Evolutionary conservation across 2,329 filamentous ascomycete species (phyloP).

Genomic region (Ophiostoma himal-ulmi): DNA sequence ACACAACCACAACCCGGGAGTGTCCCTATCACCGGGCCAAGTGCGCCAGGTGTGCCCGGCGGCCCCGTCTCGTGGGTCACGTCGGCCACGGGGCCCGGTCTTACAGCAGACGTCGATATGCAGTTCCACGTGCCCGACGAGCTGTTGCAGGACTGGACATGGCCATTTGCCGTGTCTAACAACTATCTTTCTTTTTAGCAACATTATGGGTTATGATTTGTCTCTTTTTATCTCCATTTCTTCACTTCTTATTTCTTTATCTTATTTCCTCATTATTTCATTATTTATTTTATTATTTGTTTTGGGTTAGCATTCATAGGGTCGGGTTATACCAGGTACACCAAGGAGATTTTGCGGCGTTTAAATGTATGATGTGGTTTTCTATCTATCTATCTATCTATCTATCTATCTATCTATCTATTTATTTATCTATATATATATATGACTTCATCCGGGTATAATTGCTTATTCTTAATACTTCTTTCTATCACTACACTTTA

Average conservation of each 20-base stretch:
- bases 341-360: conserved; percentile 5
- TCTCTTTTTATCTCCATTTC: not conserved
- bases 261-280: no score
- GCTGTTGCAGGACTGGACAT: conserved; percentile 25
- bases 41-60: not conserved
- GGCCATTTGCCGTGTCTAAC: conserved; percentile 26
- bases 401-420: not conserved
- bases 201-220: not conserved
- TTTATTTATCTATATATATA: not conserved
- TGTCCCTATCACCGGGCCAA: not conserved
- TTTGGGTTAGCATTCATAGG: not conserved
- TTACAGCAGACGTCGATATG: conserved; percentile 19
- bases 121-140: conserved; percentile 18
- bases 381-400: not conserved
- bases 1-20: not conserved
- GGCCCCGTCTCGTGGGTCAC: not conserved
- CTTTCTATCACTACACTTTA: not conserved
- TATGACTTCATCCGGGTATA: no score
- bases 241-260: not conserved
- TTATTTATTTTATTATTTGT: not conserved
- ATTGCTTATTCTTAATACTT: no score
- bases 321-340: conserved; percentile 6
- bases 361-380: not conserved
- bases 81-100: not conserved
- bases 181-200: conserved; percentile 22